These are phyloP conservation scores for Yamadazyma trypodendri DNA, from an alignment of 1,139 yeast species.

Conservation along the genomic window DNA sequence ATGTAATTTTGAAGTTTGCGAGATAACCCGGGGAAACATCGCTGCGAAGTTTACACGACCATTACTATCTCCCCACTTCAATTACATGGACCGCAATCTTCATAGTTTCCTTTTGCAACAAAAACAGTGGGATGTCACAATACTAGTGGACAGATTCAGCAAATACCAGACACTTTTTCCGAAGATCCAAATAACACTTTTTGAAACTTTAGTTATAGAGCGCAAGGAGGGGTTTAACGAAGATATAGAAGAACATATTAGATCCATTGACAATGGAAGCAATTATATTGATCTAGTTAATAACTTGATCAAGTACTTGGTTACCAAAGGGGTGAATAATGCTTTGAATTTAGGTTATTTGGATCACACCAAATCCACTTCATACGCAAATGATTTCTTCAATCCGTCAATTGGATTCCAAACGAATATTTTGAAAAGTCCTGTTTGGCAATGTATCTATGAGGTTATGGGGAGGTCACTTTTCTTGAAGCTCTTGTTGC, in stretches of 20 bases:
- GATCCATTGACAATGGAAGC: neutral
- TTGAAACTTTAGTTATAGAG: neutral
- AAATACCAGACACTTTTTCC: neutral
- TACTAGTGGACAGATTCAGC: neutral
- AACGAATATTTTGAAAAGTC: constrained; percentile 29
- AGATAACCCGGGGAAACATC: constrained; percentile 11
- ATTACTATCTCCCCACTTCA: neutral
- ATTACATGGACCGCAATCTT: neutral
- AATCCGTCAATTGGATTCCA: constrained; percentile 26
- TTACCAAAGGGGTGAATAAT: constrained; percentile 19
- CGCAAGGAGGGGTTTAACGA: too few relatives aligned
- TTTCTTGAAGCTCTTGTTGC: constrained; percentile 33
- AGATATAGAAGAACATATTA: neutral
- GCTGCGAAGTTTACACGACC: neutral
- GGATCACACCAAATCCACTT: constrained; percentile 16
- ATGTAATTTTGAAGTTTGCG: constrained; percentile 1
- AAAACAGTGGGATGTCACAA: neutral
- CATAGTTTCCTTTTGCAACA: neutral
- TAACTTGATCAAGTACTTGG: constrained; percentile 19
- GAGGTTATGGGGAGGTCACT: constrained; percentile 26
- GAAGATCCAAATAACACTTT: neutral
- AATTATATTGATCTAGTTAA: constrained; percentile 29
- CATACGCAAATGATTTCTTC: constrained; percentile 14
- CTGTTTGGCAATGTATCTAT: constrained; percentile 29
- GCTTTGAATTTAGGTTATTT: constrained; percentile 27